Conservation (phyloP, 495 filamentous ascomycete genomes). For the Tricharina praecox region DNA sequence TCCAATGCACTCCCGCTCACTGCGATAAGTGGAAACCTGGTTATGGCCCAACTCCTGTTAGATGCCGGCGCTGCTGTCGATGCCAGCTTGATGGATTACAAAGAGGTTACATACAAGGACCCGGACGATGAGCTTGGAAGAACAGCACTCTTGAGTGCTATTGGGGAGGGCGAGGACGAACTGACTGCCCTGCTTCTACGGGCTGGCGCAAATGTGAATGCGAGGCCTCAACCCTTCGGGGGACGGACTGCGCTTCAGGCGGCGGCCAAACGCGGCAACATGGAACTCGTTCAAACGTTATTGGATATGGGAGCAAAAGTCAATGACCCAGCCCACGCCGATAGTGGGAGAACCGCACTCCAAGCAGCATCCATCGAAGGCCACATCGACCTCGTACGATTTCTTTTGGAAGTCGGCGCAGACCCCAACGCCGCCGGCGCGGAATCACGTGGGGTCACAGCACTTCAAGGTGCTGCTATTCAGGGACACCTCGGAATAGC, state of each 20-base stretch:
- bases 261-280: background rate
- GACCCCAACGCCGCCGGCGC: conserved; percentile 5
- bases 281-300: background rate
- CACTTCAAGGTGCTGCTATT: conserved; percentile 10
- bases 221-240: background rate
- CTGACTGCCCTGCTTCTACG: background rate
- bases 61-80: background rate
- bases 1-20: background rate
- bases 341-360: conserved; percentile 4
- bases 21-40: background rate
- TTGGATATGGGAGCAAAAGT: conserved; percentile 1
- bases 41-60: background rate
- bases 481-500: conserved; percentile 5
- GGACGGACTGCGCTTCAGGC: conserved; percentile 3
- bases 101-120: background rate
- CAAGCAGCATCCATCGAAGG: conserved; percentile 1
- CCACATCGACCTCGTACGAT: conserved; percentile 1
- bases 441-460: conserved; percentile 7
- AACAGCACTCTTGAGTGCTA: background rate
- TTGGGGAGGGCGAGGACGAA: background rate
- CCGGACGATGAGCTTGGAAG: background rate
- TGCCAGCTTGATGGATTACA: background rate
- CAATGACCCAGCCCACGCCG: background rate
- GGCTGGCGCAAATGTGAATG: conserved; percentile 3
- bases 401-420: conserved; percentile 4